Base-by-base conservation (phyloP, 495 filamentous ascomycete genomes). In the Emericellopsis terricola region DNA sequence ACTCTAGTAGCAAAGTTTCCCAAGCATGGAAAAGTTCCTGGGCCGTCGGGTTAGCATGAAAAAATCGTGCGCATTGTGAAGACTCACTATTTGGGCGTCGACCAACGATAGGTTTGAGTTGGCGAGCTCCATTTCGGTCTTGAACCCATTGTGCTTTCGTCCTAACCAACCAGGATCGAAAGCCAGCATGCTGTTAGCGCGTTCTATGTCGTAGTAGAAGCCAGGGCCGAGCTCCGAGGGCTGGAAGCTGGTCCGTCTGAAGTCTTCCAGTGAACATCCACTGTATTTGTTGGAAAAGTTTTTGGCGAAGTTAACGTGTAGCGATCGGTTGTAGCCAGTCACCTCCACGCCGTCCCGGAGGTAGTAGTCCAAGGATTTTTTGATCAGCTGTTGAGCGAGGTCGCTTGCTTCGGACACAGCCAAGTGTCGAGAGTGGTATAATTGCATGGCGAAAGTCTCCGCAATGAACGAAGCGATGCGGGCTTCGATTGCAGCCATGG, bases 61-160 rank as follows among this genome's bases (percentile, higher is more conserved):
- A 1, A 14, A 10, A 11, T 29, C 24, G 21, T 3, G 13, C 2
- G 8, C 21, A 3, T 19, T 2, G 9, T 24, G 14, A 34, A 29
- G 39, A 70, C 81, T 59, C 69, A 85, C 77, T 40, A 89, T 71
- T 59, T 96, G 83, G 23, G 87, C 76, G 48, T 94, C 84, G 29
- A 96, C 81, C 11, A 93, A 58, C 14, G 83, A 89, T 37, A 97
- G 48, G 49, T 96, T 94, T 43, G 80, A 48, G 51, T 97, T 96
- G 23, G 86, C 89, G 41, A 68, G 69, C 46, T 71, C 71, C 49
- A 96, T 72, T 47, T 96, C 91, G 20, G 65, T 65, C 34, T 60
- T 59, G 53, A 92, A 87, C 0, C 87, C 86, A 38, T 73, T 69
- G 26, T 68, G 61, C 24, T 52, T 68, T 28, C 53, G 48, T 19